Evolutionary conservation across 2,329 filamentous ascomycete species (phyloP).

Genomic region (Epicoccum nigrum): DNA sequence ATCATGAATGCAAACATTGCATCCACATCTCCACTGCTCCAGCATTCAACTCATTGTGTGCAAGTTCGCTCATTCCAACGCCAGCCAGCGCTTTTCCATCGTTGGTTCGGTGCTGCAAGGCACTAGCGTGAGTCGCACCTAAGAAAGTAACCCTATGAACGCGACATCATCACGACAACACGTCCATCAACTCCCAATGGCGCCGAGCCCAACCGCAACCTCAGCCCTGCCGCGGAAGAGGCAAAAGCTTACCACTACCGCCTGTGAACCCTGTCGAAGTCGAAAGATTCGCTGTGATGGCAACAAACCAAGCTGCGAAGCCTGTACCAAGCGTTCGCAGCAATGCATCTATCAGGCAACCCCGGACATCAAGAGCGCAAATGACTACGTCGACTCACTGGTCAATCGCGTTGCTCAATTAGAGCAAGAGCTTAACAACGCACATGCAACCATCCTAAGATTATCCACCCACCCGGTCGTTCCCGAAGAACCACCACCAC

Average conservation of each 20-base stretch:
- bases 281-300: conserved; percentile 18
- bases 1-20: conserved; percentile 10
- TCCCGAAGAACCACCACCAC: background rate
- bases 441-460: conserved; percentile 2
- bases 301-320: conserved; percentile 12
- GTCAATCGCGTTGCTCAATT: conserved; percentile 14
- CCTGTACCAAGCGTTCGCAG: conserved; percentile 7
- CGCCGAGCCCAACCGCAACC: background rate
- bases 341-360: conserved; percentile 16
- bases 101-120: background rate
- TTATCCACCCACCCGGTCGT: conserved; percentile 1
- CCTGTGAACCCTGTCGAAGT: conserved; percentile 15
- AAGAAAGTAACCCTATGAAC: background rate
- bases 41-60: background rate
- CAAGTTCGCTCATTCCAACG: conserved; percentile 1
- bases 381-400: conserved; percentile 12
- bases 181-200: background rate
- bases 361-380: conserved; percentile 1
- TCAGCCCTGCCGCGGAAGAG: conserved; percentile 1
- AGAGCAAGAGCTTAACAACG: conserved; percentile 10
- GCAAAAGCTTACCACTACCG: conserved; percentile 13
- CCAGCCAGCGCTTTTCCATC: background rate
- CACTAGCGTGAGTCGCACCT: conserved; percentile 5
- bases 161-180: conserved; percentile 5
- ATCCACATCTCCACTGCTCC: background rate